phyloP scores from a whole-genome alignment of 2,329 filamentous ascomycete genomes.

The Zelopaecilomyces penicillatus region DNA sequence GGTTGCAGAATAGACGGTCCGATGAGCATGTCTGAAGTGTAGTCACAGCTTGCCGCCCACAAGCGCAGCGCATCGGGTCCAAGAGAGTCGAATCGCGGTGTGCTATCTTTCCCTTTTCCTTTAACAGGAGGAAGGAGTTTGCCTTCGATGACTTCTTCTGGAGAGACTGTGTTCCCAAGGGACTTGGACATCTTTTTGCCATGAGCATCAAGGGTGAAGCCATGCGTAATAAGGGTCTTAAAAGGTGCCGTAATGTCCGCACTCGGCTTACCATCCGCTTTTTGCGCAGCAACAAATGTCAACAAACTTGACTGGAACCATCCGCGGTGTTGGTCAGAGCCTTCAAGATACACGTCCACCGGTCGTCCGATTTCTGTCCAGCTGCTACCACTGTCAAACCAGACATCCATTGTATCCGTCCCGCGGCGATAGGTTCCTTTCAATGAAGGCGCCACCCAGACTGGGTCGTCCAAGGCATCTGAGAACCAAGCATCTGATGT shows the following conservation, averaged over 20 bases:
- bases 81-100: slow-evolving; percentile 54
- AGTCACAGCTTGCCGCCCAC: slow-evolving; percentile 89
- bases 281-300: slow-evolving; percentile 66
- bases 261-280: slow-evolving; percentile 20
- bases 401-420: slow-evolving; percentile 96
- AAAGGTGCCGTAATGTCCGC: slow-evolving; percentile 54
- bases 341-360: slow-evolving; percentile 88
- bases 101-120: slow-evolving; percentile 41
- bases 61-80: slow-evolving; percentile 81
- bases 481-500: slow-evolving; percentile 95
- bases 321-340: slow-evolving; percentile 89
- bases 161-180: slow-evolving; percentile 77
- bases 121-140: slow-evolving; percentile 64
- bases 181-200: slow-evolving; percentile 99
- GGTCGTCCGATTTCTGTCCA: slow-evolving; percentile 57
- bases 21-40: slow-evolving; percentile 78
- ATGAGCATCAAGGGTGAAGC: slow-evolving; percentile 80
- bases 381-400: slow-evolving; percentile 96
- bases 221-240: slow-evolving; percentile 85
- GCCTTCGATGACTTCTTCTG: slow-evolving; percentile 77
- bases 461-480: slow-evolving; percentile 63
- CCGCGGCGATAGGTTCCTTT: slow-evolving; percentile 60
- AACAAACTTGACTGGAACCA: slow-evolving; percentile 98
- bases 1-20: slow-evolving; percentile 68
- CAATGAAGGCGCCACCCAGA: slow-evolving; percentile 66